phyloP scores from a whole-genome alignment of 2,329 filamentous ascomycete genomes.

The Emmonsia crescens region DNA sequence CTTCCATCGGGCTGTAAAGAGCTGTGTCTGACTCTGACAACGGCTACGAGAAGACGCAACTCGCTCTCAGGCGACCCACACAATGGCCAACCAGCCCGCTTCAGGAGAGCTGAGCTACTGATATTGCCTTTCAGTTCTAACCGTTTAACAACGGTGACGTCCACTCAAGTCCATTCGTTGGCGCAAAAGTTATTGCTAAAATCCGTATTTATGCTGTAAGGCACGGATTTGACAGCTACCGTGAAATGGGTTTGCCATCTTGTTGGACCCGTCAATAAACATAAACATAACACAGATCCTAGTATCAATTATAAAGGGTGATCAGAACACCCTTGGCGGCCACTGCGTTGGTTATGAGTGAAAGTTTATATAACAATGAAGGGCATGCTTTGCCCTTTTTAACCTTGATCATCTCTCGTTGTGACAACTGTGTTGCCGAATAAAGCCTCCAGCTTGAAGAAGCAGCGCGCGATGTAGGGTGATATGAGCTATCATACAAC shows the following conservation, averaged over 20 bases:
- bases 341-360: neutral
- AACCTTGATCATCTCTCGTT: no score
- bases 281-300: neutral
- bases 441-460: neutral
- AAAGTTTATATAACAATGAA: neutral
- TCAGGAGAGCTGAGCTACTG: neutral
- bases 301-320: neutral
- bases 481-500: neutral
- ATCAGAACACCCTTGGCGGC: neutral
- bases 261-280: no score
- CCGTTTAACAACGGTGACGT: neutral
- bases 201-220: no score
- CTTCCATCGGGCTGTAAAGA: no score
- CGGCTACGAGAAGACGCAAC: no score
- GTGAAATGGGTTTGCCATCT: no score
- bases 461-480: neutral
- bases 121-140: neutral
- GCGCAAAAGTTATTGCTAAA: no score
- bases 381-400: neutral
- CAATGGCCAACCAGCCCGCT: neutral
- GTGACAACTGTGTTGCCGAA: neutral
- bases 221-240: no score
- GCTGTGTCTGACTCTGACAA: no score
- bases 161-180: no score
- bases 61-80: no score